Evolutionary conservation across 805 yeast species (phyloP), one percentile per base, ranked within the genome.

Genomic region (Lipomyces lipofer): DNA sequence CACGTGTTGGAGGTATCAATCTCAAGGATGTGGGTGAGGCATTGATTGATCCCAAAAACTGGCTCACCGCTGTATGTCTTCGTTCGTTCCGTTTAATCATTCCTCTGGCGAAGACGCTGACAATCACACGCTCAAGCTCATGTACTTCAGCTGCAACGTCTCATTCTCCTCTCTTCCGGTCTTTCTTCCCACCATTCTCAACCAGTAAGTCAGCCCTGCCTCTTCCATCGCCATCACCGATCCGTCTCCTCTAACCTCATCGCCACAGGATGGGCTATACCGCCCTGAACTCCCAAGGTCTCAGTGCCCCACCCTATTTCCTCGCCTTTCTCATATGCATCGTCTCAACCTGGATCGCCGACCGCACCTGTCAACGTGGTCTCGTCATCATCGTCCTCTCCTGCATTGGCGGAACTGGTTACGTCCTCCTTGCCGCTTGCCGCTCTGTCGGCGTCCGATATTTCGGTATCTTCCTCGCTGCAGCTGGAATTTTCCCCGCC

Each of bases 101-200:
- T 35, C 1, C 19, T n/a, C n/a, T n/a, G n/a, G n/a, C n/a, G 10
- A 12, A 4, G 9, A 32, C 17, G 19, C 40, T 35, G 12, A 35
- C 40, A 7, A 2, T 15, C 40, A 35, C 2, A n/a, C n/a, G 8
- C 21, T 35, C 40, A 21, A 35, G 40, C 40, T 35, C 40, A 35
- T 35, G 40, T 35, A 35, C 17, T 35, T 35, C 40, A 35, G 40
- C 40, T 35, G 40, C 22, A 35, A 35, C 40, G 40, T 35, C 40
- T 15, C 40, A 10, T 35, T 35, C 40, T 35, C 40, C 22, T 35
- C 40, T 2, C 40, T 35, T 35, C 40, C 40, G 21, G 40, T 35
- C 12, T 35, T 35, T 7, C 40, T 35, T 6, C 40, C 40, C n/a
- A 35, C 40, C 40, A 35, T 35, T 17, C 40, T 35, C 22, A 35